Base-by-base conservation (phyloP, 2,329 filamentous ascomycete species). In the Aureobasidium sp. region DNA sequence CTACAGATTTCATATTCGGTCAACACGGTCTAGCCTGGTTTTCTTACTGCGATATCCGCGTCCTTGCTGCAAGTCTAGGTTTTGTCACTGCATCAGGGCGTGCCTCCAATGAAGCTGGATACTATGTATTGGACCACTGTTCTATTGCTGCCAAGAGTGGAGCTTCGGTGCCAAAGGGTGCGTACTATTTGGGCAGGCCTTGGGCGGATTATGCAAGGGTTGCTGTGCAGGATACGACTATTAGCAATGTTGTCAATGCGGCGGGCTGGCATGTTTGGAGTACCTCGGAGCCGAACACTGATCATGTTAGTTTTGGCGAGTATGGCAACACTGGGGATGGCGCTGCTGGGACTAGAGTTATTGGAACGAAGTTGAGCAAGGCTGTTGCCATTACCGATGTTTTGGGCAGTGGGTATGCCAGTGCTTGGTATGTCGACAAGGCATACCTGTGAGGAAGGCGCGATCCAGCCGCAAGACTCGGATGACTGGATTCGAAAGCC, bases 1-100 rank as follows among this genome's bases (percentile, higher is more conserved):
- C 81, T 3, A 81, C 81, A 47, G 84, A 86, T 66, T 84, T 84
- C 68, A 81, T 84, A 65, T 86, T 86, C 68, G 79, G 84, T 58
- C 76, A 83, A 70, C 66, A 76, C 59, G 77, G 79, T 37, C 69
- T 72, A 58, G 74, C 77, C 50, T 86, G 80, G 82, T 81, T 79
- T 68, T 78, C 83, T 59, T 66, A 72, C 15, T 76, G 75, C 62
- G 76, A 78, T 48, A 79, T 85, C 64, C 72, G 76, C 45, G 78
- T 81, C 54, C 71, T 79, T 10, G 68, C 71, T 21, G 72, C 72
- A 2, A 70, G 65, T 0, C 3, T 66, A 1, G 80, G 81, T 16
- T 80, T 74, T 67, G 74, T 81, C 63, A 79, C 78, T 10, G 70
- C 71, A 5, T 71, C 68, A 59, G 80, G 80, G 7, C 75, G 79